A percentile compares a stretch with the other conserved stretches of the same genome.
Evolutionary conservation across 371 early-diverging fungal genomes (phyloP).

Genomic region (Dichotomocladium elegans): DNA sequence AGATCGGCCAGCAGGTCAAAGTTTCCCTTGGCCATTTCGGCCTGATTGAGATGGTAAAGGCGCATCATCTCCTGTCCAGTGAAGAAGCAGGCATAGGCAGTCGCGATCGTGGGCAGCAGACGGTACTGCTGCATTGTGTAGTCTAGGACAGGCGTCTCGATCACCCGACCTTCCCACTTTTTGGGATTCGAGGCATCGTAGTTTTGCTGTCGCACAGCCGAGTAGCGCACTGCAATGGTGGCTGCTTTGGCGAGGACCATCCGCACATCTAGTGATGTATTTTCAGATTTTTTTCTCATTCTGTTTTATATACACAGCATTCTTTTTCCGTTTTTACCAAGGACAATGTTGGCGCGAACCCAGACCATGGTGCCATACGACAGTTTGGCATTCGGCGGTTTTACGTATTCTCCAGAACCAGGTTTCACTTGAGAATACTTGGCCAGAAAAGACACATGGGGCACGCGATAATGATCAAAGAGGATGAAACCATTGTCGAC

Average conservation of each 20-base stretch:
- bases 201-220: constrained; percentile 49
- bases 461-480: constrained; percentile 76
- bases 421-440: constrained; percentile 69
- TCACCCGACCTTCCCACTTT: constrained; percentile 32
- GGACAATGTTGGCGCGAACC: constrained; percentile 66
- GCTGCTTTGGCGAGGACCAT: constrained; percentile 53
- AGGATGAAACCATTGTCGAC: constrained; percentile 87
- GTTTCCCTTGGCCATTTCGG: constrained; percentile 53
- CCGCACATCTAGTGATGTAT: constrained; percentile 19
- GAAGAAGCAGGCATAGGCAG: constrained; percentile 69
- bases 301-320: constrained; percentile 9
- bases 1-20: constrained; percentile 68
- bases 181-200: constrained; percentile 44
- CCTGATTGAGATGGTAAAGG: constrained; percentile 58
- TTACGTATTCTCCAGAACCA: constrained; percentile 60
- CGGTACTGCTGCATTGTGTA: constrained; percentile 78
- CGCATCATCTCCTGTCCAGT: constrained; percentile 62
- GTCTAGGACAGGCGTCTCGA: constrained; percentile 72
- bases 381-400: constrained; percentile 69
- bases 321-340: constrained; percentile 19
- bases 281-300: neutral
- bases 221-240: constrained; percentile 47
- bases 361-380: constrained; percentile 78
- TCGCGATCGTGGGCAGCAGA: constrained; percentile 66
- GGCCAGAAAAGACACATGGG: constrained; percentile 77